Evolutionary conservation across 306 rosid genomes (phyloP).

Genomic region (Glycine latifolia): DNA sequence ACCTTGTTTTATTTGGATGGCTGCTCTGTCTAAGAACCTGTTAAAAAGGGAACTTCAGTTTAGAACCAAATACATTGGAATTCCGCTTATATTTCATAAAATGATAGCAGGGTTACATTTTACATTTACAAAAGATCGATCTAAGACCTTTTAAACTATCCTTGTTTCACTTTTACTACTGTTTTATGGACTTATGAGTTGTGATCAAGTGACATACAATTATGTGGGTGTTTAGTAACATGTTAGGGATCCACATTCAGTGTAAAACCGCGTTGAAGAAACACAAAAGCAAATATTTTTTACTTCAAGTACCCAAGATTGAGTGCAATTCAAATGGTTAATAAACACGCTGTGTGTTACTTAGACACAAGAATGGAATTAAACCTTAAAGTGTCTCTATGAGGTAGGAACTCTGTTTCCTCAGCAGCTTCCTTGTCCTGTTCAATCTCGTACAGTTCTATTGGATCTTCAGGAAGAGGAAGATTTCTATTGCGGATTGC

Average conservation of each 20-base stretch:
- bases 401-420: constrained; percentile 79
- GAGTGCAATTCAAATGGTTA: too few relatives aligned
- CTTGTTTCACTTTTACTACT: constrained; percentile 1
- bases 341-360: too few relatives aligned
- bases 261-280: too few relatives aligned
- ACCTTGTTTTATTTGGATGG: constrained; percentile 54
- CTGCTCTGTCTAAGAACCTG: constrained; percentile 95
- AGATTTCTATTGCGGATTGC: constrained; percentile 83
- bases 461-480: constrained; percentile 70
- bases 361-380: neutral
- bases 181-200: neutral
- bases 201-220: constrained; percentile 5
- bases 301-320: too few relatives aligned
- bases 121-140: neutral
- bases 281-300: too few relatives aligned
- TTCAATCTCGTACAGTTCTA: constrained; percentile 71
- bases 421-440: constrained; percentile 67
- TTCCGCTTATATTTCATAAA: neutral
- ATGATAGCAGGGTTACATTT: neutral
- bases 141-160: constrained; percentile 1
- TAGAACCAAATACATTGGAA: constrained; percentile 15
- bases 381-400: constrained; percentile 68
- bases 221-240: neutral
- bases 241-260: too few relatives aligned
- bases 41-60: constrained; percentile 14